Evolutionary conservation across 306 rosid species (phyloP), one percentile per base, ranked within the genome.

Genomic region (Hylodesmum podocarpum): DNA sequence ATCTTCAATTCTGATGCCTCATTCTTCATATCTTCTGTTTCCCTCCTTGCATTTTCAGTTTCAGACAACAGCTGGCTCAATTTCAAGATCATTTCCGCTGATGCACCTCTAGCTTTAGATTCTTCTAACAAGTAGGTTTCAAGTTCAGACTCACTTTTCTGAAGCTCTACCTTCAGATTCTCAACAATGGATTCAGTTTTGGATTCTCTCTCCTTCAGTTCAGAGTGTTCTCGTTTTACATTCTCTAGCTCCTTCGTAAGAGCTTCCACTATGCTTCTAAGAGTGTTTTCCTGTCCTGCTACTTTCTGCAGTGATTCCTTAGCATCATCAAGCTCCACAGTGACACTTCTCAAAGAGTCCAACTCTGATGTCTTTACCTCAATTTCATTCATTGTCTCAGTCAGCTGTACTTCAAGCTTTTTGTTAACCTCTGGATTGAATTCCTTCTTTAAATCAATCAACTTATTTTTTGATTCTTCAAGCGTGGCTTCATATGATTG

Each of bases 161-260:
- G 81, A 37, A 89, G 91, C 79, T 86, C 84, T 33, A 80, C 87
- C 19, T 85, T 84, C 63, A 88, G 81, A 73, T 81, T 82, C 40
- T 86, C 90, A 49, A 86, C 91, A 61, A 81, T 65, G 29, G 95
- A 88, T 81, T 89, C 90, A 6, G 93, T 88, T 78, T 88, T 92
- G 0, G 86, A 83, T 82, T 91, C 93, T 82, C 78, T 91, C 66
- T 86, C 91, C 82, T 86, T 89, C 65, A 88, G 80, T 44, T 82
- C 90, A 67, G 77, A 41, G 63, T 85, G 95, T 70, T 88, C 87
- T 82, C 86, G 86, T 82, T 74, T 88, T 61, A 88, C 81, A 61
- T 80, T 73, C 80, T 91, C 90, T 16, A 88, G 73, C 43, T 91
- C 88, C 81, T 78, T 49, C 82, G 86, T 85, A 13, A 91, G 88